Percentiles rank a stretch among this genome's conserved stretches.
Evolutionary conservation across 345 rosid species (phyloP).

Genomic region (Aurinia saxatilis): DNA sequence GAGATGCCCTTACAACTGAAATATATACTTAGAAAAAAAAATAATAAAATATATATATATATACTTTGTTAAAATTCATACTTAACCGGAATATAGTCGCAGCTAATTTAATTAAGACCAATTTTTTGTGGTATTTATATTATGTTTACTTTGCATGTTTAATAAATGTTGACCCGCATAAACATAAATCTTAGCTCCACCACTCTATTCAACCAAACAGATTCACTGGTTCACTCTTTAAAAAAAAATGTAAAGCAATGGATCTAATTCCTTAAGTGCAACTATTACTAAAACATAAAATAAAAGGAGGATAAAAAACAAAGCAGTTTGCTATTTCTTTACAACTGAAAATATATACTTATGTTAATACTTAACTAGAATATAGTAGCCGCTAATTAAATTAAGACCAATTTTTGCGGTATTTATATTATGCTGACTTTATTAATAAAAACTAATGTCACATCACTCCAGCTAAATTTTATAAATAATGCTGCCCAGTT

Average conservation of each 20-base stretch:
- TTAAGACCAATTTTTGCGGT: background rate
- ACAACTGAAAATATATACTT: too few relatives aligned
- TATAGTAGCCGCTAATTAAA: background rate
- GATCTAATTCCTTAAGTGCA: background rate
- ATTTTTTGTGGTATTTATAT: too few relatives aligned
- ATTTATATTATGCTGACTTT: background rate
- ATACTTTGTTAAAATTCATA: too few relatives aligned
- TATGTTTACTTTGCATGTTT: too few relatives aligned
- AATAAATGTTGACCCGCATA: too few relatives aligned
- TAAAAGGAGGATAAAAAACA: background rate
- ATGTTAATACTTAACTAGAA: too few relatives aligned
- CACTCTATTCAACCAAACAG: constrained; percentile 19
- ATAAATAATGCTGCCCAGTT: background rate
- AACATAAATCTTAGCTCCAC: too few relatives aligned
- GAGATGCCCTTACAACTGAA: too few relatives aligned
- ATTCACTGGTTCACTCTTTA: background rate
- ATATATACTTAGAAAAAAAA: too few relatives aligned
- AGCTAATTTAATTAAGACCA: too few relatives aligned
- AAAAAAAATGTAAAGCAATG: background rate
- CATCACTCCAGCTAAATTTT: background rate
- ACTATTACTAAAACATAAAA: background rate
- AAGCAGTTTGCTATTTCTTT: background rate
- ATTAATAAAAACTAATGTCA: background rate
- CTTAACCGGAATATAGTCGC: too few relatives aligned
- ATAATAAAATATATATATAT: too few relatives aligned